Percentiles rank a stretch among this genome's conserved stretches.
phyloP scores from a whole-genome alignment of 2,329 filamentous ascomycete genomes.

The Aspergillus thermomutatus region DNA sequence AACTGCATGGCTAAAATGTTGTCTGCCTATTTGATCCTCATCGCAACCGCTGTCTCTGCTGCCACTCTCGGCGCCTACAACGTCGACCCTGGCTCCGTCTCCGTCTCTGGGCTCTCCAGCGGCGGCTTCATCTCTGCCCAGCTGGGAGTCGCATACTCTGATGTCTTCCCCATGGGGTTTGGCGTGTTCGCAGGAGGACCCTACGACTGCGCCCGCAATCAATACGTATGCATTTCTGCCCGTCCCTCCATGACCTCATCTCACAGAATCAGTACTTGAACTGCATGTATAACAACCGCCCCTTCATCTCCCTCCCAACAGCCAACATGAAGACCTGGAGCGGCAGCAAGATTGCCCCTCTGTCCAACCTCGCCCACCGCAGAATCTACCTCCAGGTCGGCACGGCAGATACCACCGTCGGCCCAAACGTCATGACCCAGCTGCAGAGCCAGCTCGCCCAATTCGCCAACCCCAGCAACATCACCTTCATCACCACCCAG shows the following conservation, averaged over 20 bases:
- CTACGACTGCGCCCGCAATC: conserved; percentile 12
- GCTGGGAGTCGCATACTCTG: conserved; percentile 15
- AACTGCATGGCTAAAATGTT: no score
- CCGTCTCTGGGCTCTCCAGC: conserved; percentile 15
- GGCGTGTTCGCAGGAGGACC: conserved; percentile 17
- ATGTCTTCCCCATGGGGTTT: conserved; percentile 11
- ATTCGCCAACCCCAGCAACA: conserved; percentile 5
- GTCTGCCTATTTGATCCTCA: no score
- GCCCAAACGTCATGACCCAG: conserved; percentile 16
- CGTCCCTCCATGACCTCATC: background rate
- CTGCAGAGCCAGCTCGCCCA: conserved; percentile 6
- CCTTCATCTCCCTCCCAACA: conserved; percentile 11
- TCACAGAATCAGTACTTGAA: conserved; percentile 5
- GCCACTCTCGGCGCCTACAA: conserved; percentile 9
- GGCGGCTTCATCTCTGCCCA: conserved; percentile 15
- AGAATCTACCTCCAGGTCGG: conserved; percentile 14
- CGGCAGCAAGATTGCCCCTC: conserved; percentile 10
- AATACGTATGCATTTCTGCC: conserved; percentile 1
- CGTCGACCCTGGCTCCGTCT: conserved; percentile 9
- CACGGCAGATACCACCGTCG: conserved; percentile 10
- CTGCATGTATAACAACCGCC: conserved; percentile 16
- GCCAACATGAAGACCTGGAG: conserved; percentile 17
- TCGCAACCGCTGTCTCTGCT: no score
- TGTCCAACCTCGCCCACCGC: conserved; percentile 6
- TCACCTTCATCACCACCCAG: conserved; percentile 7